phyloP scores from a whole-genome alignment of 1,284 basidiomycete genomes.

The Laetiporus sulphureus region DNA sequence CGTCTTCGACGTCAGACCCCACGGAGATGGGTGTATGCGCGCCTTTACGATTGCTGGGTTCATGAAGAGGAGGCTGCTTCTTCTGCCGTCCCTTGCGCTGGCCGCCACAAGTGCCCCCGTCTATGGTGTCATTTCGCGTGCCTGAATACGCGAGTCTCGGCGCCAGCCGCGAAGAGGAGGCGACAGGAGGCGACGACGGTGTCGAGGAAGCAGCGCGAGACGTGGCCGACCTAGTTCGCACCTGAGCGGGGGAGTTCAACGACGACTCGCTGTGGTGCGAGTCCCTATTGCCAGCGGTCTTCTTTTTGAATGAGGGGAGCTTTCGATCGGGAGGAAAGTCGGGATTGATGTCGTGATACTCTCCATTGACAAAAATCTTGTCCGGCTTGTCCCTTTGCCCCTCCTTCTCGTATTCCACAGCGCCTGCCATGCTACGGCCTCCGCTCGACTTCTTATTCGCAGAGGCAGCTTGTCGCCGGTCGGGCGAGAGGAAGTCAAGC shows the following conservation, averaged over 20 bases:
- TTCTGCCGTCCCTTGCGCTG: neutral
- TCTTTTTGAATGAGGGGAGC: conserved; percentile 7
- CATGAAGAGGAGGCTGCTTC: conserved; percentile 1
- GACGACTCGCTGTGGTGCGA: conserved; percentile 1
- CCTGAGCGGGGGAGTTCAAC: neutral
- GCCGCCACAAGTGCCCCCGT: neutral
- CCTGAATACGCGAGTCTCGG: neutral
- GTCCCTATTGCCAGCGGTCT: neutral
- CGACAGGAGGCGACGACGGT: neutral
- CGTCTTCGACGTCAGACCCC: conserved; percentile 2
- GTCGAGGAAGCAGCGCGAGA: neutral
- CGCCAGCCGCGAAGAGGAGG: neutral
- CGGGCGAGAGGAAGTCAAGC: no score
- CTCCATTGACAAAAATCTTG: no score
- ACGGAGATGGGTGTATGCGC: neutral
- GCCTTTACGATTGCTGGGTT: neutral
- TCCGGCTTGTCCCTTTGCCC: no score
- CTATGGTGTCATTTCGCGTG: neutral
- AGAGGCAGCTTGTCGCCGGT: no score
- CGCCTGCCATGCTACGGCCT: no score
- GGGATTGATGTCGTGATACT: no score
- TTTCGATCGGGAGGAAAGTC: neutral
- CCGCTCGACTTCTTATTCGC: no score
- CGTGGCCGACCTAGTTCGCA: neutral
- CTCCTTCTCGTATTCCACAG: no score